Evolutionary conservation across 257 asterid species (phyloP), one percentile per base, ranked within the genome.

Genomic region (Euphrasia confusa): DNA sequence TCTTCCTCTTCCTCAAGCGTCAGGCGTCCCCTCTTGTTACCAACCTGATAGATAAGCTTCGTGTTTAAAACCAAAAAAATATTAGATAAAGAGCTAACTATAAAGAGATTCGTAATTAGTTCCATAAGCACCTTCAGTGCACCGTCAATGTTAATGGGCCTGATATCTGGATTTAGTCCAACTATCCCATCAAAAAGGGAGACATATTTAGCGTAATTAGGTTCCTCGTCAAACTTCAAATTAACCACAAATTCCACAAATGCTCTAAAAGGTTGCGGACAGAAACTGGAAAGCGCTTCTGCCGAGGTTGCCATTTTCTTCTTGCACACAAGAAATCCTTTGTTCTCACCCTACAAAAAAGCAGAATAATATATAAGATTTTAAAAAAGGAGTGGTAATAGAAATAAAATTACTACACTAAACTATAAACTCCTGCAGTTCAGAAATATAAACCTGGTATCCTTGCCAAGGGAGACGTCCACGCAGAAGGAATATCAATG

Each of bases 401-500:
- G 10, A 50, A 50, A 17, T 14, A 50, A 52, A 52, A 27, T 11
- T 30, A 49, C 56, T 39, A 14, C 32, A 39, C 11, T 39, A 14
- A 40, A 39, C 11, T 54, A 63, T 54, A 32, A 40, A 15, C 14
- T 53, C 21, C 58, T 32, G 50, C 33, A 28, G 9, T 42, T 32
- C 57, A 67, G 50, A 65, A 65, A 44, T 53, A 66, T 73, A 56
- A 8, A 89, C 97, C 95, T 89, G 95, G 78, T 73, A 86, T 45
- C 97, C 97, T 77, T 89, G 97, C 97, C 95, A 89, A 59, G 97
- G 97, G 44, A 89, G 76, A 58, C 91, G 88, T 33, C 97, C 97
- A 35, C 87, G 82, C 70, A 86, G 66, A 62, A 89, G 95, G 78
- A 89, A 89, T 44, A 84, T 66, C 48, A 89, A 87, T 1, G 97